Conservation (phyloP, 2,329 filamentous ascomycete species). For the Tolypocladium ovalisporum region DNA sequence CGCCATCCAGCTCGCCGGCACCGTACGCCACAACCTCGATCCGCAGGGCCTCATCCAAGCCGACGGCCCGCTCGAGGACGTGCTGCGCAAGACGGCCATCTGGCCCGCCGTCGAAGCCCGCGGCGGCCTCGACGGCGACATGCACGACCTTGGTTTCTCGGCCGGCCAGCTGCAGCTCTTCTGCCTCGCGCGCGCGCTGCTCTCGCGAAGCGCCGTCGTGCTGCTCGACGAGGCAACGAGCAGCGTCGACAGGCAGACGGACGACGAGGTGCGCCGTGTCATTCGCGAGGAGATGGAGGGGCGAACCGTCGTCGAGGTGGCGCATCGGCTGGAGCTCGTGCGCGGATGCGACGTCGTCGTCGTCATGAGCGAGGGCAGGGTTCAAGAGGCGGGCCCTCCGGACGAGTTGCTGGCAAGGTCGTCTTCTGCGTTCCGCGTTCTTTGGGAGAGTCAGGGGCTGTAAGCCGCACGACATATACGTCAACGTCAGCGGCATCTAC, state of each 20-base stretch:
- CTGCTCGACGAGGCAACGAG: constrained; percentile 20
- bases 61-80: constrained; percentile 27
- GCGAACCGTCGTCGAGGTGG: constrained; percentile 17
- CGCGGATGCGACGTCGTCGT: constrained; percentile 15
- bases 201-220: constrained; percentile 17
- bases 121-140: constrained; percentile 11
- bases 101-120: constrained; percentile 23
- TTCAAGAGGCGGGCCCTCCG: constrained; percentile 15
- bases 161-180: constrained; percentile 37
- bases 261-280: constrained; percentile 12
- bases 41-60: constrained; percentile 19
- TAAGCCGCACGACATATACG: neutral
- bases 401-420: constrained; percentile 10
- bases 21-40: constrained; percentile 35
- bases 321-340: constrained; percentile 17
- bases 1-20: constrained; percentile 31
- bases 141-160: constrained; percentile 23
- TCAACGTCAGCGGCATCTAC: no score
- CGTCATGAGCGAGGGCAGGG: constrained; percentile 15
- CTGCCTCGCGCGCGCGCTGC: constrained; percentile 32
- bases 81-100: constrained; percentile 30
- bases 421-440: constrained; percentile 9
- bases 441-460: constrained; percentile 8
- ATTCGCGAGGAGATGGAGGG: constrained; percentile 11
- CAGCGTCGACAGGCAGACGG: constrained; percentile 17